Evolutionary conservation across 768 basidiomycete genomes (phyloP).

Genomic region (Pleurotus eryngii): DNA sequence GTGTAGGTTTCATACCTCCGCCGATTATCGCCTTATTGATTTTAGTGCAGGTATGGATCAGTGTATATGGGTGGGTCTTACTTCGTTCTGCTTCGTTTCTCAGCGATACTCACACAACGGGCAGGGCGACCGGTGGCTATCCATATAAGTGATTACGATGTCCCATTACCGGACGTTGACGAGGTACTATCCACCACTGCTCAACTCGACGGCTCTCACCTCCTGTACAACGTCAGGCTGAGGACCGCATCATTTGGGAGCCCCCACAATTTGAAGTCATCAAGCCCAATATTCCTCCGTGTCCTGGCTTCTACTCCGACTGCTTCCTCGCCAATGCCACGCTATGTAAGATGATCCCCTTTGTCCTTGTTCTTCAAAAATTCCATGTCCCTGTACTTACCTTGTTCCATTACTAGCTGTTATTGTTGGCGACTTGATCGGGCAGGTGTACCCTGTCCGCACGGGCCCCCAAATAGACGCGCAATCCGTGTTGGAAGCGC

Average conservation of each 20-base stretch:
- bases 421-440: conserved; percentile 65
- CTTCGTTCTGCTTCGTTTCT: conserved; percentile 1
- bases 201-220: conserved; percentile 22
- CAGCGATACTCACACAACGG: conserved; percentile 7
- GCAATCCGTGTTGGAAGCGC: conserved; percentile 56
- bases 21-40: not conserved
- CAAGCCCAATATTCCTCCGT: conserved; percentile 41
- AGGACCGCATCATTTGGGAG: conserved; percentile 56
- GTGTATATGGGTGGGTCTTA: conserved; percentile 62
- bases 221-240: conserved; percentile 38
- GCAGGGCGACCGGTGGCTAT: conserved; percentile 67
- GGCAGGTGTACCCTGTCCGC: conserved; percentile 68
- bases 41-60: conserved; percentile 53
- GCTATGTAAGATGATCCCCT: conserved; percentile 44
- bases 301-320: conserved; percentile 46
- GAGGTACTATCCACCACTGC: conserved; percentile 24
- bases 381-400: not conserved
- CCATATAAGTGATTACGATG: conserved; percentile 68
- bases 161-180: conserved; percentile 53
- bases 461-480: conserved; percentile 41
- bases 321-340: conserved; percentile 54
- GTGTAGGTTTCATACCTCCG: conserved; percentile 38
- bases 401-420: conserved; percentile 38
- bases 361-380: not conserved
- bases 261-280: conserved; percentile 36